A percentile compares a stretch with the other conserved stretches of the same genome.
Evolutionary conservation across 371 early-diverging fungal species (phyloP).

Genomic region (Zopfochytrium polystomum): DNA sequence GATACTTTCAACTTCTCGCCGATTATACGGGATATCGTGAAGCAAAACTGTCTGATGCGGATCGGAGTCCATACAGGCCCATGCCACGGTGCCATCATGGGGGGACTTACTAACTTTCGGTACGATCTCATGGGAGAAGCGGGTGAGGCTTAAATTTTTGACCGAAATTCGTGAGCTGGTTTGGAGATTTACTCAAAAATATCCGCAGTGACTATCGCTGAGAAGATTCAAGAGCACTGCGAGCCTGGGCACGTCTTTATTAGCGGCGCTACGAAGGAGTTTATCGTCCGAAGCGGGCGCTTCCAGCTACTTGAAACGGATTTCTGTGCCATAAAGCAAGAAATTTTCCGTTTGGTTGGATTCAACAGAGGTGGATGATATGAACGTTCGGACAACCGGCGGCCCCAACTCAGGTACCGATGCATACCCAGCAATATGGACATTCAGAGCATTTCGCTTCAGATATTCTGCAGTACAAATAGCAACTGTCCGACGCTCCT

Average conservation of each 20-base stretch:
- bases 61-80: slow-evolving; percentile 44
- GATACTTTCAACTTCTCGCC: slow-evolving; percentile 31
- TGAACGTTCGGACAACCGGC: too few species aligned
- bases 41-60: slow-evolving; percentile 35
- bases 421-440: too few species aligned
- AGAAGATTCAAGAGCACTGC: slow-evolving; percentile 40
- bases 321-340: too few species aligned
- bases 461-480: too few species aligned
- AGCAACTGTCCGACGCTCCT: too few species aligned
- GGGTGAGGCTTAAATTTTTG: slow-evolving; percentile 16
- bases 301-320: too few species aligned
- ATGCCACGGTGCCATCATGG: slow-evolving; percentile 44
- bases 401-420: too few species aligned
- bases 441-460: too few species aligned
- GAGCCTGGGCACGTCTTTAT: slow-evolving; percentile 35
- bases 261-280: slow-evolving; percentile 26
- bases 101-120: slow-evolving; percentile 45
- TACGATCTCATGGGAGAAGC: slow-evolving; percentile 46
- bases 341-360: too few species aligned
- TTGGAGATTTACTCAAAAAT: background rate
- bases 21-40: slow-evolving; percentile 30
- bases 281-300: too few species aligned
- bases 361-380: too few species aligned
- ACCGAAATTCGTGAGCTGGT: background rate
- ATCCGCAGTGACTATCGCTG: slow-evolving; percentile 24